Percentiles rank a stretch among this genome's conserved stretches.
These are phyloP conservation scores for Cryptococcus sp. DNA, from an alignment of 1,284 basidiomycete species.

Conservation along the genomic window DNA sequence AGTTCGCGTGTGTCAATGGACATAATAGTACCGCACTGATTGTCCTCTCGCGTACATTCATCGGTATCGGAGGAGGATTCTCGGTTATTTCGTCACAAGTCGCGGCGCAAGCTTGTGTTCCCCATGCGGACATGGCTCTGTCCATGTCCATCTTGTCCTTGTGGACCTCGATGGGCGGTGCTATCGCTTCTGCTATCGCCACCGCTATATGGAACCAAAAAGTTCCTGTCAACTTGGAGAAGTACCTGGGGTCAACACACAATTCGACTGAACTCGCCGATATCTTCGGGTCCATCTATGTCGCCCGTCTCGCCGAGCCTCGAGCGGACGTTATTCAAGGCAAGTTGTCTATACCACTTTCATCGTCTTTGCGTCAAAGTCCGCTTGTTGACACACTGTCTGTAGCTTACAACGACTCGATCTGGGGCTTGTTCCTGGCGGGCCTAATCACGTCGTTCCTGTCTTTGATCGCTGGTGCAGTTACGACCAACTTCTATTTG, in stretches of 20 bases:
- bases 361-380: neutral
- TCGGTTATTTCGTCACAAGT: slow-evolving; percentile 50
- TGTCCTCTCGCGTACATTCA: slow-evolving; percentile 44
- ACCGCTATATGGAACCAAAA: slow-evolving; percentile 46
- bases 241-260: slow-evolving; percentile 28
- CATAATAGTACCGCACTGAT: slow-evolving; percentile 32
- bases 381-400: neutral
- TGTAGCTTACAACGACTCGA: slow-evolving; percentile 38
- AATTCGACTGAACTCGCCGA: slow-evolving; percentile 29
- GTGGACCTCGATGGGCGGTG: slow-evolving; percentile 52
- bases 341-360: slow-evolving; percentile 10
- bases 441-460: slow-evolving; percentile 31
- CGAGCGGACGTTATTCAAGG: slow-evolving; percentile 34
- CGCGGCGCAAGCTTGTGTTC: slow-evolving; percentile 49
- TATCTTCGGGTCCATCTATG: slow-evolving; percentile 38
- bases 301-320: slow-evolving; percentile 35
- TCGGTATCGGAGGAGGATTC: slow-evolving; percentile 44
- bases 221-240: slow-evolving; percentile 28
- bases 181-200: slow-evolving; percentile 46
- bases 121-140: slow-evolving; percentile 51
- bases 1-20: slow-evolving; percentile 37
- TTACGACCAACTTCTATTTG: slow-evolving; percentile 36
- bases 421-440: slow-evolving; percentile 30
- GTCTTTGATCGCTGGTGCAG: slow-evolving; percentile 32
- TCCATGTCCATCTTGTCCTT: slow-evolving; percentile 50